Evolutionary conservation across 257 asterid genomes (phyloP).

Genomic region (Sherardia arvensis): DNA sequence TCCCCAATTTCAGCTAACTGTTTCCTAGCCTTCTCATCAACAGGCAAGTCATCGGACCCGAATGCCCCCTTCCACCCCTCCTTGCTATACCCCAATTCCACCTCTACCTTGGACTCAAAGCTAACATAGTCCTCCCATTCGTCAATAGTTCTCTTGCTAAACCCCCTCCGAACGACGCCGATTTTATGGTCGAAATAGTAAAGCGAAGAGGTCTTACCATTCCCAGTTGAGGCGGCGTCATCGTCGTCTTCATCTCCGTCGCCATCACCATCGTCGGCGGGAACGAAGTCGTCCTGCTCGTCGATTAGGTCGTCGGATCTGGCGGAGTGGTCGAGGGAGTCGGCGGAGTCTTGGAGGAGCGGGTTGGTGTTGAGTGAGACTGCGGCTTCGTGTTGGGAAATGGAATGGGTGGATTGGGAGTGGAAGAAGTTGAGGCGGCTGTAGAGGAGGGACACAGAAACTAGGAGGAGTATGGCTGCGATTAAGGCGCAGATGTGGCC

Average conservation of each 20-base stretch:
- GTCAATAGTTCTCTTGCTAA: slow-evolving; percentile 61
- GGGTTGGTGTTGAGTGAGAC: slow-evolving; percentile 33
- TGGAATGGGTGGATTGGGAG: slow-evolving; percentile 39
- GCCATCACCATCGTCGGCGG: slow-evolving; percentile 23
- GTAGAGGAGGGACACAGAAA: slow-evolving; percentile 74
- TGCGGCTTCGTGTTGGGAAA: slow-evolving; percentile 32
- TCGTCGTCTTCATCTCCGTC: slow-evolving; percentile 49
- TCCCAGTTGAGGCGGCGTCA: slow-evolving; percentile 14
- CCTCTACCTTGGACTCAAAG: slow-evolving; percentile 41
- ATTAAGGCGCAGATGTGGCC: slow-evolving; percentile 58
- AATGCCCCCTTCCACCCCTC: slow-evolving; percentile 36
- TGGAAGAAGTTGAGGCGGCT: slow-evolving; percentile 71
- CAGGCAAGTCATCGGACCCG: slow-evolving; percentile 78
- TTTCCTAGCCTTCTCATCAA: slow-evolving; percentile 56
- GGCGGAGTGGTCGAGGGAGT: slow-evolving; percentile 30
- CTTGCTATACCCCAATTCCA: slow-evolving; percentile 48
- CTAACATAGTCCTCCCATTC: slow-evolving; percentile 94
- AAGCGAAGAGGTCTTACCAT: slow-evolving; percentile 27
- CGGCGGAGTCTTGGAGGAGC: slow-evolving; percentile 71
- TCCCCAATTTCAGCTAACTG: slow-evolving; percentile 45
- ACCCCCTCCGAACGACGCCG: slow-evolving; percentile 70
- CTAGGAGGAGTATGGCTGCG: slow-evolving; percentile 70
- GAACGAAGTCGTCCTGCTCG: slow-evolving; percentile 62
- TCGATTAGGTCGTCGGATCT: slow-evolving; percentile 86
- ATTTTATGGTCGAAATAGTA: slow-evolving; percentile 54